Evolutionary conservation across 306 rosid genomes (phyloP), one percentile per base, ranked within the genome.

Genomic region (Fragaria ananassa): DNA sequence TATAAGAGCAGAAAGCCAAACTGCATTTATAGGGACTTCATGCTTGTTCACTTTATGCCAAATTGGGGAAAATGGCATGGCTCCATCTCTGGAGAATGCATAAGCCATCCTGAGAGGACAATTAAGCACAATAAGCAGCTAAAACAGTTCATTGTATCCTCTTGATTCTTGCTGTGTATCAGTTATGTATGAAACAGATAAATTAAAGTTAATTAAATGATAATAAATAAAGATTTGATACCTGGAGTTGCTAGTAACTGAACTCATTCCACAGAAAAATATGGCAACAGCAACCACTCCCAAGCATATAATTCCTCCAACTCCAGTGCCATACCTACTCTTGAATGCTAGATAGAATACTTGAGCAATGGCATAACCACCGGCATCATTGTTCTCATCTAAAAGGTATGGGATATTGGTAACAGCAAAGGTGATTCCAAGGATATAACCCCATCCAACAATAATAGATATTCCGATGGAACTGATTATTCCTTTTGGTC

Each of bases 21-120:
- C 99, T 11, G 99, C 93, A 70, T 91, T 81, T 61, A 91, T 72
- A 69, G 97, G 99, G 72, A 95, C 92, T 56, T 95, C 98, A 5
- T 89, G 91, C 80, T 74, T 82, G 85, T 91, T 88, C 63, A 95
- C 99, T 88, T 86, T 78, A 78, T 91, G 99, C 98, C 99, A 91
- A 65, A 86, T 65, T 0, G 96, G 85, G 29, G 99, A 95, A 51
- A 91, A 82, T 68, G 99, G 99, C 99, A 95, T 91, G 73, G 99
- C 98, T 70, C 98, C 99, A 66, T 95, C 99, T 81, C 99, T 91
- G 56, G 99, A 95, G 88, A 95, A 95, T 41, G 99, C 99, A 78
- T 88, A 95, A 71, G 86, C 97, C 99, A 95, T 92, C 85, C 98
- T 91, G 80, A 49, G 47, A 71, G 29, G 76, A 80, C 58, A 74